Conservation (phyloP, 1,284 basidiomycete species). For the Ustilago crameri region DNA sequence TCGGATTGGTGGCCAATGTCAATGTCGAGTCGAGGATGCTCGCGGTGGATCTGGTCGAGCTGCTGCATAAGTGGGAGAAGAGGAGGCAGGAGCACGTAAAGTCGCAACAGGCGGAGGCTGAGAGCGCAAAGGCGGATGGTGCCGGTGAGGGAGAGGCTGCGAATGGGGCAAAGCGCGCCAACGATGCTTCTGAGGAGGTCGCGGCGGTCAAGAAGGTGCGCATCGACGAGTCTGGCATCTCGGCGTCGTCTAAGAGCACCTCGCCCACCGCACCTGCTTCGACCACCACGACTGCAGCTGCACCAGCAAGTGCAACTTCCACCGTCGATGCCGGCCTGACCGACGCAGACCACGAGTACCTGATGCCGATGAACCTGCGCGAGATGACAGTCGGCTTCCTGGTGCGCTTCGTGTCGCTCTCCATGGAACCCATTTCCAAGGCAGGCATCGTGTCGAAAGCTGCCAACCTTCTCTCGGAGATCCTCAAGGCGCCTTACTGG, state of each 20-base stretch:
- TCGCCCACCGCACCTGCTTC: conserved; percentile 44
- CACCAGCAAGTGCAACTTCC: not conserved
- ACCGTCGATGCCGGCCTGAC: conserved; percentile 14
- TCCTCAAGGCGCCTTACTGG: conserved; percentile 86
- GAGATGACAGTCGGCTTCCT: conserved; percentile 86
- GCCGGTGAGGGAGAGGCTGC: conserved; percentile 14
- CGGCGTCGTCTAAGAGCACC: conserved; percentile 59
- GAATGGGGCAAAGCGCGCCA: conserved; percentile 27
- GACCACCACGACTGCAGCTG: not conserved
- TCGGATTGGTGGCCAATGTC: conserved; percentile 79
- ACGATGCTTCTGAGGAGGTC: conserved; percentile 39
- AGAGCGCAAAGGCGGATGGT: conserved; percentile 7
- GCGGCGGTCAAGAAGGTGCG: conserved; percentile 69
- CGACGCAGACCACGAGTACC: conserved; percentile 54
- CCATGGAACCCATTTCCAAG: conserved; percentile 77
- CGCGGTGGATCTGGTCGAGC: conserved; percentile 69
- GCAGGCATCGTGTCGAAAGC: conserved; percentile 80
- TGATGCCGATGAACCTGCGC: conserved; percentile 60
- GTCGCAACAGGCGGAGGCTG: conserved; percentile 21
- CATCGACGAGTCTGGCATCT: conserved; percentile 70
- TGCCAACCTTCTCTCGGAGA: conserved; percentile 80
- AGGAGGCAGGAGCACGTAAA: conserved; percentile 69
- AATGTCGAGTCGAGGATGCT: conserved; percentile 81
- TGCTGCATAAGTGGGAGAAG: conserved; percentile 69
- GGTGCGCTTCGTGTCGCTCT: conserved; percentile 82